Conservation (phyloP, 495 filamentous ascomycete genomes). For the Cercophora scortea region DNA sequence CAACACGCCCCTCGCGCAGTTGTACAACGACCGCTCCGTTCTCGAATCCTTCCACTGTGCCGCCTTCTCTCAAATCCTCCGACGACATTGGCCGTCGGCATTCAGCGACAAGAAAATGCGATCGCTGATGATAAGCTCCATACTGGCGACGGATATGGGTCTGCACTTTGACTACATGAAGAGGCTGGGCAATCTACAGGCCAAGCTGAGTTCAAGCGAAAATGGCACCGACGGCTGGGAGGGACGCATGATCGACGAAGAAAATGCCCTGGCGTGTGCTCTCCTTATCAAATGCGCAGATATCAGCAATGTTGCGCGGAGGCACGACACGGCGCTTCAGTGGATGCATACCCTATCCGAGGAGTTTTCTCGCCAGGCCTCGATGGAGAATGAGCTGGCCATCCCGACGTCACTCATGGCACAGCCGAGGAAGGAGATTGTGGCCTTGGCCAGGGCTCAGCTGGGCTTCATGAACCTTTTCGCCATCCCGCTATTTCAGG, state of each 20-base stretch:
- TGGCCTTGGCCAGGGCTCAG: constrained; percentile 80
- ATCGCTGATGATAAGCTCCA: constrained; percentile 87
- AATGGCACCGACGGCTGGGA: constrained; percentile 61
- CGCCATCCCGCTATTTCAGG: constrained; percentile 82
- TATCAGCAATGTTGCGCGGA: constrained; percentile 93
- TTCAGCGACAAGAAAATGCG: constrained; percentile 70
- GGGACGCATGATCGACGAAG: constrained; percentile 56
- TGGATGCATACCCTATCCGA: constrained; percentile 91
- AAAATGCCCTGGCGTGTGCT: constrained; percentile 72
- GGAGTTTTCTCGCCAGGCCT: constrained; percentile 86
- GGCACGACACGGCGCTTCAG: constrained; percentile 67
- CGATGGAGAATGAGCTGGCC: constrained; percentile 80
- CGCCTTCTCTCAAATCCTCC: constrained; percentile 91
- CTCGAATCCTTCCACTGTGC: constrained; percentile 97
- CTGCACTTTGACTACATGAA: constrained; percentile 95
- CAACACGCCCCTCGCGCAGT: constrained; percentile 89
- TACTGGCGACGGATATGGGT: constrained; percentile 95
- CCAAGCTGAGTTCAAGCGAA: constrained; percentile 56
- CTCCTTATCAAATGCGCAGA: constrained; percentile 96
- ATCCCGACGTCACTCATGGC: constrained; percentile 83
- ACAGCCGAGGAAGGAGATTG: constrained; percentile 71
- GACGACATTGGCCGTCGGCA: constrained; percentile 81
- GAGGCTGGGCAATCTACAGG: constrained; percentile 66
- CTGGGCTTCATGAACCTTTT: constrained; percentile 96
- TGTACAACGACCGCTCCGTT: constrained; percentile 96